A percentile compares a stretch with the other conserved stretches of the same genome.
Evolutionary conservation across 2,329 filamentous ascomycete species (phyloP).

Genomic region (Trichoderma arundinaceum): DNA sequence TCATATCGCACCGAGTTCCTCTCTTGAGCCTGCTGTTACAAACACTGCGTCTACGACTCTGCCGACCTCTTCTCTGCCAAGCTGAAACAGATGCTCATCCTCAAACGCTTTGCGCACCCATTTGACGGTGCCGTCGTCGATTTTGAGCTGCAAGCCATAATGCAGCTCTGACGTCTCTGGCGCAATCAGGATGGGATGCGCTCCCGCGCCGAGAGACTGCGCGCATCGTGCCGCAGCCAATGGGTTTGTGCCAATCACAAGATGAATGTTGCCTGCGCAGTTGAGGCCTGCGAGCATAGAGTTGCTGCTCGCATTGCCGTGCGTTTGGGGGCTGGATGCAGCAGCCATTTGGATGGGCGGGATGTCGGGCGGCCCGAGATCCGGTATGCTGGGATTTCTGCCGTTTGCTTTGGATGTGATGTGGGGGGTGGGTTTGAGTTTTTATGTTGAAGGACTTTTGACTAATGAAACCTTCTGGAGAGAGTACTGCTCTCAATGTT

Average conservation of each 20-base stretch:
- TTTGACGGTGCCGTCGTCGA: constrained; percentile 69
- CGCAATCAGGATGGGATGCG: constrained; percentile 78
- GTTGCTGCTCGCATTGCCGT: constrained; percentile 26
- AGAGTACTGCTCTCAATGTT: no score
- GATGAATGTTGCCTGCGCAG: constrained; percentile 73
- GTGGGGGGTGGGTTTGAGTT: not conserved
- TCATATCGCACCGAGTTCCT: constrained; percentile 45
- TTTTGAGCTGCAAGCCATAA: constrained; percentile 63
- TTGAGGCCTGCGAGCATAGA: constrained; percentile 72
- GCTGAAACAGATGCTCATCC: constrained; percentile 71
- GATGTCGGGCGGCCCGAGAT: constrained; percentile 29
- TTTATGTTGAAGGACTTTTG: not conserved
- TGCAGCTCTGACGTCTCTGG: constrained; percentile 66
- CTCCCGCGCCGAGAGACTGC: constrained; percentile 81
- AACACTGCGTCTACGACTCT: constrained; percentile 89
- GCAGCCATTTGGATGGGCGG: constrained; percentile 6
- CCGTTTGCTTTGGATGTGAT: not conserved
- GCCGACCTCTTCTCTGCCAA: constrained; percentile 82
- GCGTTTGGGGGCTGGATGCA: not conserved
- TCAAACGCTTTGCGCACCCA: constrained; percentile 72
- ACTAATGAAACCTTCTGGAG: not conserved
- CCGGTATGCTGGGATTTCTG: not conserved
- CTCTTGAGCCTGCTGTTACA: constrained; percentile 67
- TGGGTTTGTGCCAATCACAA: constrained; percentile 85
- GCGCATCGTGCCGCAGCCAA: constrained; percentile 83